Conservation (phyloP, 1,139 yeast species). For the Kurtzmaniella natalensis region DNA sequence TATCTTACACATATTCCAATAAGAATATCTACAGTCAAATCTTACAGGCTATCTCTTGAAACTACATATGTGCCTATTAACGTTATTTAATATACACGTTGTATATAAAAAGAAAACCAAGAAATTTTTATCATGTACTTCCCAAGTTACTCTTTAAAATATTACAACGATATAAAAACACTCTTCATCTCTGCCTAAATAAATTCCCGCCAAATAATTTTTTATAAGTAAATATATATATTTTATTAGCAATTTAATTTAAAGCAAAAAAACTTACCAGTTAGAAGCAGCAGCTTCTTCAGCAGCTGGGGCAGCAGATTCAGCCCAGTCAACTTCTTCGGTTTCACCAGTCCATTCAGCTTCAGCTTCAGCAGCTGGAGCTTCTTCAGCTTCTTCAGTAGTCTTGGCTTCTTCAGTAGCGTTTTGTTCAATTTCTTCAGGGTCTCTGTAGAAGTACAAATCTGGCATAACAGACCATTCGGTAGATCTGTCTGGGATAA, state of each 20-base stretch:
- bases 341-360: slow-evolving; percentile 54
- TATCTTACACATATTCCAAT: no score
- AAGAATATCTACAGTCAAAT: no score
- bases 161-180: slow-evolving; percentile 10
- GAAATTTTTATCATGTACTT: slow-evolving; percentile 11
- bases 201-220: no score
- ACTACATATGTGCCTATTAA: slow-evolving; percentile 1
- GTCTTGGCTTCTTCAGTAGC: slow-evolving; percentile 62
- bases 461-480: slow-evolving; percentile 99
- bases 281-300: slow-evolving; percentile 73
- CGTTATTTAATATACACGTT: slow-evolving; percentile 19
- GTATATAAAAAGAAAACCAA: slow-evolving; percentile 14
- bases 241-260: not conserved
- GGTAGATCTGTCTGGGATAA: slow-evolving; percentile 93
- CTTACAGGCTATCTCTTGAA: no score
- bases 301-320: slow-evolving; percentile 64
- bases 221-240: no score
- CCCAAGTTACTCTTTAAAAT: no score
- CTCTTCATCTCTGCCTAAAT: not conserved
- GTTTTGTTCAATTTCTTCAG: slow-evolving; percentile 95
- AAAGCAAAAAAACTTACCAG: slow-evolving; percentile 33
- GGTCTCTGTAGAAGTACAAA: slow-evolving; percentile 99
- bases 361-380: slow-evolving; percentile 44
- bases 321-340: slow-evolving; percentile 63
- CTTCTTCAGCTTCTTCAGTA: slow-evolving; percentile 47